Evolutionary conservation across 75 land plant species (phyloP).

Genomic region (Pinus tabuliformis): DNA sequence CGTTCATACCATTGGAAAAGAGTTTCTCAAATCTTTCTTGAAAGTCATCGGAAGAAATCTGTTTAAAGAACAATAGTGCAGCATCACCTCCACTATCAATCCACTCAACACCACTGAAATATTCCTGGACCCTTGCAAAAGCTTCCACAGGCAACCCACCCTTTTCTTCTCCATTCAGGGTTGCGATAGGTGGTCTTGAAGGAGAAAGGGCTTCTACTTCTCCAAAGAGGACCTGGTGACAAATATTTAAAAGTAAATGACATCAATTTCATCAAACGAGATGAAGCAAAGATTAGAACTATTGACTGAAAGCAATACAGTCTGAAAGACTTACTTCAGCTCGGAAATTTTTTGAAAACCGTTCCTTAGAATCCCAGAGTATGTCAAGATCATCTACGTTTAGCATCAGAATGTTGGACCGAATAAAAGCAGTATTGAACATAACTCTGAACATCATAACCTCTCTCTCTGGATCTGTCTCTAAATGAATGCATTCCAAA

Average conservation of each 20-base stretch:
- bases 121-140: conserved; percentile 92
- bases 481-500: conserved; percentile 93
- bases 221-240: conserved; percentile 85
- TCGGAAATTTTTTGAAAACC: conserved; percentile 87
- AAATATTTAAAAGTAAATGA: not conserved
- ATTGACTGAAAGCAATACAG: conserved; percentile 6
- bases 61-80: conserved; percentile 78
- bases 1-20: conserved; percentile 45
- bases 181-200: conserved; percentile 43
- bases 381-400: conserved; percentile 87
- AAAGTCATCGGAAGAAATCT: conserved; percentile 54
- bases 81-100: conserved; percentile 79
- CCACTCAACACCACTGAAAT: conserved; percentile 85
- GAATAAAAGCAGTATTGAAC: conserved; percentile 98
- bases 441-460: conserved; percentile 98
- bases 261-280: not conserved
- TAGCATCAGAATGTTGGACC: conserved; percentile 95
- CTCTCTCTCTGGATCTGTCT: conserved; percentile 84
- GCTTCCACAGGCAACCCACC: conserved; percentile 97
- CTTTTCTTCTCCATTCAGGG: conserved; percentile 80
- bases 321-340: conserved; percentile 68
- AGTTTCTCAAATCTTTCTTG: conserved; percentile 60
- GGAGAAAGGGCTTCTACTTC: conserved; percentile 76
- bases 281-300: not conserved
- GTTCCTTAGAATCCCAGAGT: conserved; percentile 94